phyloP scores from a whole-genome alignment of 2,329 filamentous ascomycete genomes.

The Leptodontidium sp. region DNA sequence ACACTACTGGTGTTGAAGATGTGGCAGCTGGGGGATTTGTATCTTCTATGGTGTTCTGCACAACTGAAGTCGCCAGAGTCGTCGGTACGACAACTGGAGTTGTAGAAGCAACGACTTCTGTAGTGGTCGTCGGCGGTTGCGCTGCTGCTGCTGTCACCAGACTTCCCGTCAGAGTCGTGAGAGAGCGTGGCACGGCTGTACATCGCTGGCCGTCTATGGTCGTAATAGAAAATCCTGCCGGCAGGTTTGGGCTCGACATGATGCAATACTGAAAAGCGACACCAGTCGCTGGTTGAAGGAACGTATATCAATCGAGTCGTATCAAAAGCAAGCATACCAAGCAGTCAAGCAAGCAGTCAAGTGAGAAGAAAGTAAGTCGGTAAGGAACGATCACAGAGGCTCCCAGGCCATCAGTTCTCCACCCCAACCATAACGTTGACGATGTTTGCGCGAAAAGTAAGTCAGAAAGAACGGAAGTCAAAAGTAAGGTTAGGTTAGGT shows the following conservation, averaged over 20 bases:
- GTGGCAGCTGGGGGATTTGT: slow-evolving; percentile 20
- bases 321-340: slow-evolving; percentile 41
- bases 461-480: slow-evolving; percentile 32
- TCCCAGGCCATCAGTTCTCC: slow-evolving; percentile 42
- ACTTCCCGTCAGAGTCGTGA: slow-evolving; percentile 36
- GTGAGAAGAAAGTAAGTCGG: neutral
- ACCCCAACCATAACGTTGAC: slow-evolving; percentile 34
- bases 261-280: slow-evolving; percentile 42
- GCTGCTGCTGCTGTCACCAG: slow-evolving; percentile 27
- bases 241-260: slow-evolving; percentile 54
- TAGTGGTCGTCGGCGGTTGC: slow-evolving; percentile 22
- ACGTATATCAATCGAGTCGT: slow-evolving; percentile 24
- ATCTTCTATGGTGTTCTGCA: slow-evolving; percentile 15
- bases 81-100: slow-evolving; percentile 19
- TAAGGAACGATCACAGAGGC: slow-evolving; percentile 31
- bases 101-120: slow-evolving; percentile 12
- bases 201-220: slow-evolving; percentile 59
- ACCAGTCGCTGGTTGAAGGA: slow-evolving; percentile 38
- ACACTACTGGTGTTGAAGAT: slow-evolving; percentile 33
- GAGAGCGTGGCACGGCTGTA: slow-evolving; percentile 58
- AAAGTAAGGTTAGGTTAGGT: slow-evolving; percentile 5
- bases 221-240: slow-evolving; percentile 58
- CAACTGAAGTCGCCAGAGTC: slow-evolving; percentile 18
- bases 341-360: slow-evolving; percentile 37
- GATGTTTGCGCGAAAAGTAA: slow-evolving; percentile 38